Conservation (phyloP, 1,284 basidiomycete species). For the Tilletia caries region DNA sequence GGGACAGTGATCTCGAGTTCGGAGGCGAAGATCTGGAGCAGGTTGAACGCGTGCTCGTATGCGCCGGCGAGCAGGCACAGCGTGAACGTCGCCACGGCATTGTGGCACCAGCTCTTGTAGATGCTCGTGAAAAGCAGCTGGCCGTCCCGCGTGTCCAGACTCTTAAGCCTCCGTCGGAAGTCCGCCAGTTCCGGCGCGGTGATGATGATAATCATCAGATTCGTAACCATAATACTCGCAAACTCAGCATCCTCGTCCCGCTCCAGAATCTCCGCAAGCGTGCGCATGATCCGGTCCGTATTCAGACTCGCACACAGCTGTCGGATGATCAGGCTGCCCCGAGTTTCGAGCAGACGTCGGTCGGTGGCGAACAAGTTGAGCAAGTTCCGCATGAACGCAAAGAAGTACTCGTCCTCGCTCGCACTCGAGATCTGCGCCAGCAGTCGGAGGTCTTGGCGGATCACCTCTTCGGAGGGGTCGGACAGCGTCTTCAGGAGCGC, state of each 20-base stretch:
- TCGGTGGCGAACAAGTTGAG: constrained; percentile 94
- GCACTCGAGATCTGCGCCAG: constrained; percentile 66
- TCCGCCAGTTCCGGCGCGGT: constrained; percentile 92
- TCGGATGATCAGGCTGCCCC: constrained; percentile 92
- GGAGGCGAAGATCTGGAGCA: constrained; percentile 90
- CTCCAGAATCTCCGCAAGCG: constrained; percentile 93
- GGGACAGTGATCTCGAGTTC: constrained; percentile 93
- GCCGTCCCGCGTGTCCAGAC: constrained; percentile 77
- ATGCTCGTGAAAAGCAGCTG: constrained; percentile 86
- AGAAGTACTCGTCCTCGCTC: constrained; percentile 87
- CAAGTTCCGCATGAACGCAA: constrained; percentile 89
- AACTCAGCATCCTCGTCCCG: constrained; percentile 99
- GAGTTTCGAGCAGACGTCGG: constrained; percentile 77
- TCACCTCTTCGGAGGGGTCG: constrained; percentile 93
- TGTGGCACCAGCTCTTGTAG: constrained; percentile 98
- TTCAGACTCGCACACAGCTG: constrained; percentile 92
- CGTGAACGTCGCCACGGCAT: constrained; percentile 92
- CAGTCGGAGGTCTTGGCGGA: constrained; percentile 91
- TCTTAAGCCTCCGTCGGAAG: constrained; percentile 87
- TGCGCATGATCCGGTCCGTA: constrained; percentile 90
- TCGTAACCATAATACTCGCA: constrained; percentile 93
- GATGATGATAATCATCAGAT: constrained; percentile 92
- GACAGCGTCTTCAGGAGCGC: constrained; percentile 92
- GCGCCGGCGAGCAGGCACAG: constrained; percentile 94
- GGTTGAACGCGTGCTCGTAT: constrained; percentile 95